Conservation (phyloP, 345 rosid genomes). For the Gossypium anomalum region DNA sequence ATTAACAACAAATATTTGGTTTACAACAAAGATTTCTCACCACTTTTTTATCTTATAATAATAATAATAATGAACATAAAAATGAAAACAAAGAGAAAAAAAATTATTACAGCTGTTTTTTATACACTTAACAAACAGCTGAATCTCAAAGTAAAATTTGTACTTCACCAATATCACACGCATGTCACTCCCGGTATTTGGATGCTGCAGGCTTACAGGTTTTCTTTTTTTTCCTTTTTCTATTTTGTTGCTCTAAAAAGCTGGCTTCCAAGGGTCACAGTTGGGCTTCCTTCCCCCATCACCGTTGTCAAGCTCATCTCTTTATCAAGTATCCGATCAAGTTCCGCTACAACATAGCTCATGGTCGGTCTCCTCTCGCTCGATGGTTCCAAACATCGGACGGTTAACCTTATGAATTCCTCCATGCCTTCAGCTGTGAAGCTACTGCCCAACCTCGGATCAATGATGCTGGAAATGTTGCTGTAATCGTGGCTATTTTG, state of each 20-base stretch:
- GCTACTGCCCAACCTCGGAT: constrained; percentile 57
- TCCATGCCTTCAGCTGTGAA: constrained; percentile 88
- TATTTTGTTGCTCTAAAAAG: constrained; percentile 54
- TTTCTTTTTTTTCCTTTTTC: constrained; percentile 20
- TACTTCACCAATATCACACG: constrained; percentile 39
- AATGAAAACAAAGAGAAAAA: constrained; percentile 19
- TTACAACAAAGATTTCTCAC: constrained; percentile 41
- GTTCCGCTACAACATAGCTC: constrained; percentile 68
- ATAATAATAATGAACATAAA: not conserved
- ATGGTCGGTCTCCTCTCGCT: constrained; percentile 79
- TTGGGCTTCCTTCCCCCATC: constrained; percentile 82
- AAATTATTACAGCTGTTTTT: constrained; percentile 52
- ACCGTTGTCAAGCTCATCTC: constrained; percentile 78
- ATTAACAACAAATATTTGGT: constrained; percentile 43
- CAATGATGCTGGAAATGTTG: constrained; percentile 46
- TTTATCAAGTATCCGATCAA: constrained; percentile 67
- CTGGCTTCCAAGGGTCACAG: constrained; percentile 72
- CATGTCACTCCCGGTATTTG: not conserved
- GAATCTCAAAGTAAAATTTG: constrained; percentile 26
- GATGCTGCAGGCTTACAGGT: constrained; percentile 9
- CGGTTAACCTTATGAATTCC: constrained; percentile 50
- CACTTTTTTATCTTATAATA: constrained; percentile 29
- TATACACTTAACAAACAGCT: constrained; percentile 85
- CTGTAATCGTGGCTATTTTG: constrained; percentile 49
- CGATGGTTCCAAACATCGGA: constrained; percentile 56